phyloP scores from a whole-genome alignment of 768 basidiomycete species.

The Phylloporus sp. region DNA sequence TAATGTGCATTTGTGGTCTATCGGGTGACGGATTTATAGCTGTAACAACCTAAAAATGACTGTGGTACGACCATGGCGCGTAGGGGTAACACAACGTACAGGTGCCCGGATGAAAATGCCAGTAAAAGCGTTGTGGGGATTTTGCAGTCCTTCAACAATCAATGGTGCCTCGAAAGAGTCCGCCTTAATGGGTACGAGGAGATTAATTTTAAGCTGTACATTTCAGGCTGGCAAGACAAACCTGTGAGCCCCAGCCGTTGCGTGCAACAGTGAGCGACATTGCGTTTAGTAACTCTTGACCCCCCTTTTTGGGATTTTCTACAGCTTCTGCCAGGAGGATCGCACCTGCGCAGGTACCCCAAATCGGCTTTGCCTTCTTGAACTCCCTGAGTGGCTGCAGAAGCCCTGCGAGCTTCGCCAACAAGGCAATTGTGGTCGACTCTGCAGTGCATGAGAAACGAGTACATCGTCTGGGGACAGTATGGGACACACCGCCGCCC shows the following conservation, averaged over 20 bases:
- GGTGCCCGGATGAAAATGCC: constrained; percentile 95
- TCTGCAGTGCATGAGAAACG: constrained; percentile 41
- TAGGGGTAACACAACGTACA: constrained; percentile 35
- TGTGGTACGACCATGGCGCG: neutral
- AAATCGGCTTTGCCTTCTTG: constrained; percentile 67
- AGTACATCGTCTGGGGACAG: neutral
- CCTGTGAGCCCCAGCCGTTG: constrained; percentile 95
- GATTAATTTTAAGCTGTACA: neutral
- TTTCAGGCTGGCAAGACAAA: constrained; percentile 25
- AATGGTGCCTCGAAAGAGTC: constrained; percentile 89
- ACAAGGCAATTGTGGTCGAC: constrained; percentile 85
- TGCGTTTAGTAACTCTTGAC: constrained; percentile 80
- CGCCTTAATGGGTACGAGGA: constrained; percentile 40
- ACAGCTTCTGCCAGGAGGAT: constrained; percentile 77
- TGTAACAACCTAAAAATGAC: constrained; percentile 53
- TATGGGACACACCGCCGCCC: constrained; percentile 62
- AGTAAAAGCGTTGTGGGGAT: constrained; percentile 59
- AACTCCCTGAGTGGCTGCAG: constrained; percentile 76
- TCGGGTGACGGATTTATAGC: constrained; percentile 40
- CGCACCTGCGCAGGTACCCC: constrained; percentile 96
- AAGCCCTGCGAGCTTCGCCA: constrained; percentile 68
- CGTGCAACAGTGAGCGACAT: constrained; percentile 75
- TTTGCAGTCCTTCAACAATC: constrained; percentile 53
- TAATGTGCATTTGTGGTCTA: constrained; percentile 60
- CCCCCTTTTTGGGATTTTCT: constrained; percentile 76